phyloP scores from a whole-genome alignment of 805 yeast species.

The Lachancea dasiensis region DNA sequence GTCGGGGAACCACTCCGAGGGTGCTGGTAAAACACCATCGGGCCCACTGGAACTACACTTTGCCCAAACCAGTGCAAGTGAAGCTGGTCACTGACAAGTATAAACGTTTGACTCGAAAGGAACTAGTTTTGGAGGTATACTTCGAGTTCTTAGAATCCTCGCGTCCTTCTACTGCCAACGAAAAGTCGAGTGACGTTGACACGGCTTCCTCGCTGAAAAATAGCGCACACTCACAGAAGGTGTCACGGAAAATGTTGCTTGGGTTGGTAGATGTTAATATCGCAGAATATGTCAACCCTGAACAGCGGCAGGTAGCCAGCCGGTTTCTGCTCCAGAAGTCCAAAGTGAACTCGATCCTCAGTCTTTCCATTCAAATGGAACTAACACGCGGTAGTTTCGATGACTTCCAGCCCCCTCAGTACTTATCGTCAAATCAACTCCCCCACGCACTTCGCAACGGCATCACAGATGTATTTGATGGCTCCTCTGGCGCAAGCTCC shows the following conservation, averaged over 20 bases:
- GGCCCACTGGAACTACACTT: constrained; percentile 42
- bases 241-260: constrained; percentile 39
- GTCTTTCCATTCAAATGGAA: constrained; percentile 49
- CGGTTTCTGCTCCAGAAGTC: constrained; percentile 70
- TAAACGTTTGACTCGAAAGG: constrained; percentile 33
- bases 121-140: constrained; percentile 39
- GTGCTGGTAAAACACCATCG: constrained; percentile 45
- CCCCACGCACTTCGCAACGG: constrained; percentile 21
- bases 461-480: constrained; percentile 18
- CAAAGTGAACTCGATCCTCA: constrained; percentile 75
- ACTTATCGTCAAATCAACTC: constrained; percentile 19
- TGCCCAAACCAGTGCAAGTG: constrained; percentile 33
- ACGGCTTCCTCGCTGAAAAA: constrained; percentile 2
- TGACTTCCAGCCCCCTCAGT: constrained; percentile 24
- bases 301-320: constrained; percentile 45
- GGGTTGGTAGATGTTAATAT: constrained; percentile 67
- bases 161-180: constrained; percentile 2
- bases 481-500: constrained; percentile 16
- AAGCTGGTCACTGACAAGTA: constrained; percentile 38
- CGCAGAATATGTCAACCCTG: constrained; percentile 56
- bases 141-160: constrained; percentile 33
- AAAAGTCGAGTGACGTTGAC: too few species aligned
- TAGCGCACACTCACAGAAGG: constrained; percentile 25
- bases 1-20: constrained; percentile 38
- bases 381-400: constrained; percentile 34